Evolutionary conservation across 305 asterid species (phyloP), one percentile per base, ranked within the genome.

Genomic region (Striga hermonthica): DNA sequence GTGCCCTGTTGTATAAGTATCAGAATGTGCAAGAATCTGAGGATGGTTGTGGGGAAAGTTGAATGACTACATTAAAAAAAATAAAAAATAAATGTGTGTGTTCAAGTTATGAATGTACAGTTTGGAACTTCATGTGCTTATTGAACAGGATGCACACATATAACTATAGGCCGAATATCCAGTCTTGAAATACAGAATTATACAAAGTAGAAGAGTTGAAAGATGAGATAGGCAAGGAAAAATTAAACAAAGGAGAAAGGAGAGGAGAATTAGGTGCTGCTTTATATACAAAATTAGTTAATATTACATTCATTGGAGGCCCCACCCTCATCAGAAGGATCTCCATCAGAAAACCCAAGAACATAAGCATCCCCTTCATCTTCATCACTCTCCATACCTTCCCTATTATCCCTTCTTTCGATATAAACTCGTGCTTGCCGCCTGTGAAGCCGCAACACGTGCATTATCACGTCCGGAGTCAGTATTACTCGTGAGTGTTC

Each of bases 391-490:
- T 82, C 93, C 0, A 67, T 7, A 68, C 74, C 84, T 8, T 76
- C 87, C 62, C 85, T 64, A 57, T 74, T 67, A 16, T 69, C 63
- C 67, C 81, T 73, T 65, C 89, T 74, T 64, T 85, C 89, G 0
- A 77, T 67, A n/a, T 76, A 85, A 62, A 84, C 83, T 31, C 76
- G 78, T 5, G 88, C 86, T 80, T 85, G 94, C 83, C 95, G 82
- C 76, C 91, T 72, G 70, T 84, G 94, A 60, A 87, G 79, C 14
- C 86, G 86, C 74, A 90, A 69, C 69, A 90, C 84, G 40, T 80
- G 95, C 97, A 85, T 84, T 72, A 90, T 80, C 69, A 84, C 84
- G 43, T 87, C 91, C 0, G 97, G 91, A 35, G 89, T 85, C 53
- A 87, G 80, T 8, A 88, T 70, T 37, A 74, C 82, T 58, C 79